phyloP scores from a whole-genome alignment of 805 yeast genomes.

The Jamesozyma rosinii region DNA sequence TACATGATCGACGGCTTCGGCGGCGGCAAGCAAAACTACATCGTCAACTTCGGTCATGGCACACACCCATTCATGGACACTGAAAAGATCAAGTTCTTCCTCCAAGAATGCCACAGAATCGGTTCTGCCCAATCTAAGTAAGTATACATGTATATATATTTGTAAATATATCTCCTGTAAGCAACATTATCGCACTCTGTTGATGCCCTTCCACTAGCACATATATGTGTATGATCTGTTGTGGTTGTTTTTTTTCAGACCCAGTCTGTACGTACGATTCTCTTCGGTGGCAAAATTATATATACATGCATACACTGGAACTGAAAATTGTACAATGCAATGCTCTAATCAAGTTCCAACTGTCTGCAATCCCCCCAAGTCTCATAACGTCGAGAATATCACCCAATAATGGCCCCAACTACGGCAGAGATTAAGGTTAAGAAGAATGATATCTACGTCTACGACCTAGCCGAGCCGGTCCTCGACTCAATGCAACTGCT shows the following conservation, averaged over 20 bases:
- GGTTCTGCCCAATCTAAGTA: slow-evolving; percentile 42
- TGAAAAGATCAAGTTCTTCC: slow-evolving; percentile 72
- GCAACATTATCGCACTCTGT: too few species aligned
- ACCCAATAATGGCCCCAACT: too few species aligned
- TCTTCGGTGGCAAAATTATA: too few species aligned
- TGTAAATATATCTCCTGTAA: not conserved
- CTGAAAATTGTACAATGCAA: too few species aligned
- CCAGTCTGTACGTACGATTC: too few species aligned
- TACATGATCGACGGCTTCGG: slow-evolving; percentile 85
- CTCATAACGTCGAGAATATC: too few species aligned
- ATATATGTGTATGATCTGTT: too few species aligned
- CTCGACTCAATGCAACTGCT: slow-evolving; percentile 41
- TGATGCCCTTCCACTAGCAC: too few species aligned
- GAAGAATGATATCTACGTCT: slow-evolving; percentile 41
- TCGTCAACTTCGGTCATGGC: slow-evolving; percentile 95
- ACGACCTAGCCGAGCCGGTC: slow-evolving; percentile 35
- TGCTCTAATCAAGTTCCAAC: too few species aligned
- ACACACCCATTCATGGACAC: slow-evolving; percentile 98
- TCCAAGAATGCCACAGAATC: slow-evolving; percentile 77
- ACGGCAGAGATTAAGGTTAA: slow-evolving; percentile 7
- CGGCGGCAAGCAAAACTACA: slow-evolving; percentile 87
- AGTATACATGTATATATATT: not conserved
- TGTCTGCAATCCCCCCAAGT: too few species aligned
- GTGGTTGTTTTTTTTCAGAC: too few species aligned
- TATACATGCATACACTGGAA: too few species aligned